Evolutionary conservation across 805 yeast species (phyloP), one percentile per base, ranked within the genome.

Genomic region (Ogataea allantospora): DNA sequence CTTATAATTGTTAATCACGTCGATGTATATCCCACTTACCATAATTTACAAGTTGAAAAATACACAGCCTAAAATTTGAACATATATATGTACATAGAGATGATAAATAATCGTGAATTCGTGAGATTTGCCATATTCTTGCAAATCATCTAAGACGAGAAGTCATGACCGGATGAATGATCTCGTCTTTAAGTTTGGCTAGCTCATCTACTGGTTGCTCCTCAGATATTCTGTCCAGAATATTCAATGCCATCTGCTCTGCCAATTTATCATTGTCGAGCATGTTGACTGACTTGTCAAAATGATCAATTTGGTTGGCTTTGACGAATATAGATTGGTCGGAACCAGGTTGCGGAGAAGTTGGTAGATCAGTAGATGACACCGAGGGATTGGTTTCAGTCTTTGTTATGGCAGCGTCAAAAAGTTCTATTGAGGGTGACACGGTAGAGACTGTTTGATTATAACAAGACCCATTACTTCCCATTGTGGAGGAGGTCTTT

Each of bases 161-260:
- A 27, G 27, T 48, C 40, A 7, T 47, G 30, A 18, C 46, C 18
- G 18, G 58, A 34, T 15, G 28, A 9, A 31, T 21, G 9, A 56
- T 57, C 46, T 58, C 64, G 14, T 58, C 57, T 27, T 50, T 50
- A 21, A 59, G 37, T 37, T 47, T 55, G 4, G 55, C 41, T 23
- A 59, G 37, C 28, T 59, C 64, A 36, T 58, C 62, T 10, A 49
- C 51, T 7, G 48, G 42, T 17, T 53, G 55, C 38, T 57, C 64
- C 24, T 58, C 62, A 6, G 54, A 38, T 4, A 60, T 57, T 19
- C 51, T 42, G 27, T 57, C 57, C 3, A 60, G 30, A n/a, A 60
- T 60, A 33, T 56, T 55, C 11, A 58, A 26, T 8, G 63, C 65
- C 65, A 60, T 60, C 40, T 57, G 63, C 28, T 60, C 63, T 12